Evolutionary conservation across 306 rosid species (phyloP), one percentile per base, ranked within the genome.

Genomic region (Senna siamea): DNA sequence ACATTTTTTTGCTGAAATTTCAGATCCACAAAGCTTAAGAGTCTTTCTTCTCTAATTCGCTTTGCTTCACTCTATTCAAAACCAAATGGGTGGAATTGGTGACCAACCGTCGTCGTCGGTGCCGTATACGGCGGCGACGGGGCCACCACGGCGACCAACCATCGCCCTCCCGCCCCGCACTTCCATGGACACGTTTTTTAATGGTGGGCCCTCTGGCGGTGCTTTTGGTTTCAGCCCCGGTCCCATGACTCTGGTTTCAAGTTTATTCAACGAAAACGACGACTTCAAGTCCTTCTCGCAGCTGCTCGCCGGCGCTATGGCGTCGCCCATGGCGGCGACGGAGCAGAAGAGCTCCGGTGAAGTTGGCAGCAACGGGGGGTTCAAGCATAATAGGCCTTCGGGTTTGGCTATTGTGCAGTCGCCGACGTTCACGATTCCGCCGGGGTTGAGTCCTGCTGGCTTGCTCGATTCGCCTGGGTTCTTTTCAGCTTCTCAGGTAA

Each of bases 231-330:
- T 87, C 58, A 90, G 97, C 79, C 98, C 93, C 0, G 93, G 92
- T 6, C 97, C 98, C 48, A 89, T 93, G 97, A 87, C 90, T 48
- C 70, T 93, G 5, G 83, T 93, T 64, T 89, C 97, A 0, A 90
- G 50, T 80, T 84, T 90, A 76, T 87, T 90, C 50, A 70, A 87
- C n/a, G 90, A 89, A 4, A 75, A 73, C 80, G 93, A 90, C 2
- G 90, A 90, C 59, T 80, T 76, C 74, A 93, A 83, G 87, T 84
- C 97, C 7, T 90, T 90, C 80, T 90, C 96, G 9, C 96, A 93
- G 85, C 92, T 90, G 0, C 89, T 93, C 30, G 87, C 90, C 23
- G 97, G 97, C 9, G 90, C 93, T 13, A 74, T 82, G 88, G 7
- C 76, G 37, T 82, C 93, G 7, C 91, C 93, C 37, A 78, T 59